Percentiles rank a stretch among this genome's conserved stretches.
Conservation (phyloP, 805 yeast species). For the Hanseniaspora vineae region DNA sequence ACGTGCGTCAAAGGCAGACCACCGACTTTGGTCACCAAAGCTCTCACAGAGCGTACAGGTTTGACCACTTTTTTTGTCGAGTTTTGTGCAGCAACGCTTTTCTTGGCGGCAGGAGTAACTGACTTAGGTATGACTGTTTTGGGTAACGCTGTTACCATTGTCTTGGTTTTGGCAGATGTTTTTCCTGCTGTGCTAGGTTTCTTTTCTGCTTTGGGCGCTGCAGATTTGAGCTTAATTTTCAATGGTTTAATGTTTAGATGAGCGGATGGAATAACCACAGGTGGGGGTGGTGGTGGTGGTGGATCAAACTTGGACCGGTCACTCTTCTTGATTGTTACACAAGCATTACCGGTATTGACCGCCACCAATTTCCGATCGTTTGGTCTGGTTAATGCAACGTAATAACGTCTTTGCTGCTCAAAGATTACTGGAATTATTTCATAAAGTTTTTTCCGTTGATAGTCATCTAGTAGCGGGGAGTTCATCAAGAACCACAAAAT, state of each 20-base stretch:
- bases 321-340: slow-evolving; percentile 1
- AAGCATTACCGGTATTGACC: not conserved
- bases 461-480: slow-evolving; percentile 38
- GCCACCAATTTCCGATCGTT: slow-evolving; percentile 39
- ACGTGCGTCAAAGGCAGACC: slow-evolving; percentile 3
- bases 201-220: not conserved
- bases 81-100: not conserved
- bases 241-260: not conserved
- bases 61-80: not conserved
- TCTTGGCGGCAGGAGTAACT: not conserved
- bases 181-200: not conserved
- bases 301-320: slow-evolving; percentile 2
- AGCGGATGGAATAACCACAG: slow-evolving; percentile 1
- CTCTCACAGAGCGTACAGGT: not conserved
- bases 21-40: slow-evolving; percentile 2
- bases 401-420: slow-evolving; percentile 42
- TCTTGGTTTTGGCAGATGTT: not conserved
- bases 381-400: slow-evolving; percentile 57
- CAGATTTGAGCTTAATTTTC: not conserved
- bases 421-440: slow-evolving; percentile 55
- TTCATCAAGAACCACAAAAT: slow-evolving; percentile 62
- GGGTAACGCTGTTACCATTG: not conserved
- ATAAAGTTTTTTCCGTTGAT: slow-evolving; percentile 49
- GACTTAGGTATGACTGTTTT: not conserved
- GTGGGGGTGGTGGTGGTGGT: slow-evolving; percentile 1